Base-by-base conservation (phyloP, 2,329 filamentous ascomycete species). In the Aureobasidium uvarum region DNA sequence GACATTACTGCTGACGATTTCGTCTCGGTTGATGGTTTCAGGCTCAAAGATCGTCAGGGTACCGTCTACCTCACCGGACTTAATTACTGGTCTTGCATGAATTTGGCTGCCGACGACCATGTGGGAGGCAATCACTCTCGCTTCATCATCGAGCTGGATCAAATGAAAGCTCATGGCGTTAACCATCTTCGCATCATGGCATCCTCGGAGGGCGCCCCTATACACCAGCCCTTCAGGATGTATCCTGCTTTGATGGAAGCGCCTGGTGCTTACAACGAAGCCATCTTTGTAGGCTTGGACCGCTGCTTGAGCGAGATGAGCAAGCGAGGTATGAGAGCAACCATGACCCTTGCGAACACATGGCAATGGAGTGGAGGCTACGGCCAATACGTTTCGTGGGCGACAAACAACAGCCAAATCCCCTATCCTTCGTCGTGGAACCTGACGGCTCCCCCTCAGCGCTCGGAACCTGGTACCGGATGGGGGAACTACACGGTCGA, bases 71-170 rank as follows among this genome's bases (percentile, higher is more conserved):
- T 77, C n/a, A 77, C 75, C 41, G 76, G 68, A 65, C 64, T 78
- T 51, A 78, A 78, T 59, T 78, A 78, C 69, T 78, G 76, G 76
- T 73, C 76, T 36, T 78, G 76, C 63, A 74, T 78, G 72, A 78
- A 78, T 60, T 66, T 78, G 18, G 76, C 76, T 4, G 75, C 76
- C 38, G 70, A 74, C 33, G 70, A 69, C 2, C 72, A 73, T 2
- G 69, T 71, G 25, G 76, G 76, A 18, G 76, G 76, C 7, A 76
- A 78, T 51, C 72, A 74, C 64, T 71, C 74, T 8, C 76, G 76
- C 25, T 72, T 78, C 6, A 69, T 74, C 59, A 75, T 71, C 7
- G 76, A 78, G 63, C 72, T 78, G 25, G 76, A 78, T 54, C 76
- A 78, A 62, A 77, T 78, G 76, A 73, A 75, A 31, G 72, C 73